These are phyloP conservation scores for Albophoma yamanashiensis DNA, from an alignment of 2,329 filamentous ascomycete genomes.

Conservation along the genomic window DNA sequence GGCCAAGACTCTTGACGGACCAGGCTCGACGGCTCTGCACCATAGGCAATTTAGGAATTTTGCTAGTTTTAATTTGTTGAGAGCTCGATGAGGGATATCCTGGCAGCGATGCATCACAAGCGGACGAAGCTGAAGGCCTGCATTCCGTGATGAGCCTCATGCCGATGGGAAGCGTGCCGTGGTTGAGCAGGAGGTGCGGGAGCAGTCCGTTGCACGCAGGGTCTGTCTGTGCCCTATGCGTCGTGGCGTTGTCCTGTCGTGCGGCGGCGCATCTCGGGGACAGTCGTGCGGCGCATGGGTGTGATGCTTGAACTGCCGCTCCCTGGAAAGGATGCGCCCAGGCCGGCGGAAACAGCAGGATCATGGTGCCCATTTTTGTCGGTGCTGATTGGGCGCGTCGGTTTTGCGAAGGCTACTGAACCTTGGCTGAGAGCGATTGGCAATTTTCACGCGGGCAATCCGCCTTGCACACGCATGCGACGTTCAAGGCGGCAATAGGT, in stretches of 20 bases:
- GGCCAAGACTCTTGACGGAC: background rate
- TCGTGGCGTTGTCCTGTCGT: background rate
- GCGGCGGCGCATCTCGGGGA: background rate
- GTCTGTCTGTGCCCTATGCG: background rate
- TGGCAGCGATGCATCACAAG: background rate
- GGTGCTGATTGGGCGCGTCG: background rate
- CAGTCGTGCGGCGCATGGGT: background rate
- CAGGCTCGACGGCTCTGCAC: background rate
- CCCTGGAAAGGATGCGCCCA: background rate
- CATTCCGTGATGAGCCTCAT: background rate
- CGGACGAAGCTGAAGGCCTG: background rate
- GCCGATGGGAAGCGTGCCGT: background rate
- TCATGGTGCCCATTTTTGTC: background rate
- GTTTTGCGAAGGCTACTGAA: background rate
- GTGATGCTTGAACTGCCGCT: background rate
- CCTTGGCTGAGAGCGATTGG: background rate
- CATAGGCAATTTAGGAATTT: background rate
- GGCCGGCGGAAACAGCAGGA: background rate
- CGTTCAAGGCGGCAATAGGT: background rate
- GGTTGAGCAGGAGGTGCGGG: background rate
- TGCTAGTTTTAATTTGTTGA: background rate
- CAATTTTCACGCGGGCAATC: background rate
- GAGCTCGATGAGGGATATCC: background rate
- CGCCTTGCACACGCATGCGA: background rate
- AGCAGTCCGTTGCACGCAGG: background rate